phyloP scores from a whole-genome alignment of 176 grass and related monocot species.

The Rhynchospora tenuis region DNA sequence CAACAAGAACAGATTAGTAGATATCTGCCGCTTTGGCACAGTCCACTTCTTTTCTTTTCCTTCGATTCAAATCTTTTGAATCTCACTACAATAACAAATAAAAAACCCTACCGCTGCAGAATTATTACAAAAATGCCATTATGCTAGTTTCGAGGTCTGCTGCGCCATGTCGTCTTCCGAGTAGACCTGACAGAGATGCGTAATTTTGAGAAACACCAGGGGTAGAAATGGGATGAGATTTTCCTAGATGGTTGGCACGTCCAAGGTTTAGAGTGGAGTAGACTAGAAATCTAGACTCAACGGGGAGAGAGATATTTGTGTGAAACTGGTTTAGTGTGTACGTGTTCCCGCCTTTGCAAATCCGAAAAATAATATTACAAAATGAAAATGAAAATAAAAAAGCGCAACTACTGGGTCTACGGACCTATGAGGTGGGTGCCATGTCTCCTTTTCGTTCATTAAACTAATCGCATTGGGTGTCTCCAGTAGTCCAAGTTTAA shows the following conservation, averaged over 20 bases:
- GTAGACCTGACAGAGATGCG: background rate
- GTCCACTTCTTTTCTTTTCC: background rate
- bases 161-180: background rate
- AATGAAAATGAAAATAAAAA: background rate
- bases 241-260: conserved; percentile 8
- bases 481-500: background rate
- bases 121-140: background rate
- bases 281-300: background rate
- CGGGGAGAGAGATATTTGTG: background rate
- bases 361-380: background rate
- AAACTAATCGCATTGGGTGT: background rate
- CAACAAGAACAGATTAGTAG: background rate
- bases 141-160: background rate
- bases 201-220: background rate
- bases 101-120: background rate
- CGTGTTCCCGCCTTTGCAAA: background rate
- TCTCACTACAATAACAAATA: background rate
- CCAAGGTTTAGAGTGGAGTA: background rate
- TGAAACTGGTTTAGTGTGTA: background rate
- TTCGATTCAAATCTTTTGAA: background rate
- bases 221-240: background rate
- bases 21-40: background rate
- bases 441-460: background rate
- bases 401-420: background rate
- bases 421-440: conserved; percentile 10